These are phyloP conservation scores for Eudorina sp. DNA, from an alignment of 139 green algal species.

Conservation along the genomic window DNA sequence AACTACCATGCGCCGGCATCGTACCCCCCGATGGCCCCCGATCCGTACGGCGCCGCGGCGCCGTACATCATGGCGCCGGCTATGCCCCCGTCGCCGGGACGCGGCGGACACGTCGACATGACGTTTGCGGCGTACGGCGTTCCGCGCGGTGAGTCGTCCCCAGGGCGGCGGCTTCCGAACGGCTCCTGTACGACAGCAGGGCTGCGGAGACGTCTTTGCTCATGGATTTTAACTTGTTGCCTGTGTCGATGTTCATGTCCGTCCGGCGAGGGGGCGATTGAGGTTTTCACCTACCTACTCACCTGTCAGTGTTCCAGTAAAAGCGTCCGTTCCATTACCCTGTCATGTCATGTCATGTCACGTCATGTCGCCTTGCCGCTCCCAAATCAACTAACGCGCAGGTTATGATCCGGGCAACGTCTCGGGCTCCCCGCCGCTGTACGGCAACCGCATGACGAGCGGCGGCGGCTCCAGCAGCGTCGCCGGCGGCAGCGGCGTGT, in stretches of 20 bases:
- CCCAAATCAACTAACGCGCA: no score
- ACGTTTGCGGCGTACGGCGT: constrained; percentile 19
- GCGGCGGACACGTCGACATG: constrained; percentile 13
- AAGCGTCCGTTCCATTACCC: no score
- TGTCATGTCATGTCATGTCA: no score
- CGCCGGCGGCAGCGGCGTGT: constrained; percentile 13
- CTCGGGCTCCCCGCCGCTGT: neutral
- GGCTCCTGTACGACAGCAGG: no score
- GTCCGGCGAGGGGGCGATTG: no score
- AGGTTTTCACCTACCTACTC: no score
- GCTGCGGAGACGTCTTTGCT: no score
- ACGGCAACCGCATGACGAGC: constrained; percentile 6
- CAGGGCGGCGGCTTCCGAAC: no score
- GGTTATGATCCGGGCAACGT: neutral
- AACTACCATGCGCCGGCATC: neutral
- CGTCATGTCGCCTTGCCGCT: no score
- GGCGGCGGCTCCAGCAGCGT: constrained; percentile 12
- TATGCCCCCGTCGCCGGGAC: constrained; percentile 24
- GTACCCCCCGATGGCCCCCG: neutral
- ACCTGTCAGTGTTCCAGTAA: no score
- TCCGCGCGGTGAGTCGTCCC: constrained; percentile 9
- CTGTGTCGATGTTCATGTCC: no score
- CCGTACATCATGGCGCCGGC: constrained; percentile 34
- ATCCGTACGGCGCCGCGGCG: constrained; percentile 14
- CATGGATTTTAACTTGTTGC: no score